Conservation (phyloP, 1,284 basidiomycete genomes). For the Sporisorium exsertum region DNA sequence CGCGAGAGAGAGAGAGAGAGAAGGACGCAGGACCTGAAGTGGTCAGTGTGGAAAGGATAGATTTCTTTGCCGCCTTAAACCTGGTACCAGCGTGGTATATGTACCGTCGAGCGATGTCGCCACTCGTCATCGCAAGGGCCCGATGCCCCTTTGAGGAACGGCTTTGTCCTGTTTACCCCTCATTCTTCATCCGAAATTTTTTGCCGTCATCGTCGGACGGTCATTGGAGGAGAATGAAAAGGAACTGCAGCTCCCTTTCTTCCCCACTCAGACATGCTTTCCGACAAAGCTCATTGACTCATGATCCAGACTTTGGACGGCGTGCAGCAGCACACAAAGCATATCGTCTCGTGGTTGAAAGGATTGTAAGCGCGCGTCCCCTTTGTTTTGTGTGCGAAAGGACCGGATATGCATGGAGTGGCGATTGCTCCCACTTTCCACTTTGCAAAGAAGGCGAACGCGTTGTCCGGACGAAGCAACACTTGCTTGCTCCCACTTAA, state of each 20-base stretch:
- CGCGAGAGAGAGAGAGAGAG: neutral
- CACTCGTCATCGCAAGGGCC: neutral
- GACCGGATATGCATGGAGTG: neutral
- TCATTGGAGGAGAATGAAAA: neutral
- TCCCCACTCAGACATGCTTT: neutral
- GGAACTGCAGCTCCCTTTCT: neutral
- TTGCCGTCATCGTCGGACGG: neutral
- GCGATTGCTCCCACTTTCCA: neutral
- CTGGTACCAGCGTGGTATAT: neutral
- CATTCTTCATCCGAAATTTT: neutral
- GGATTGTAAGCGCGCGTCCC: neutral
- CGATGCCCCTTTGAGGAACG: neutral
- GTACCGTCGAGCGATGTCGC: neutral
- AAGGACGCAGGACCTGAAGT: neutral
- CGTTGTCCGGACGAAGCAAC: neutral
- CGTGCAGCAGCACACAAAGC: neutral
- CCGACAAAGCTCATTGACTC: too few species aligned
- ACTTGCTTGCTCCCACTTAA: neutral
- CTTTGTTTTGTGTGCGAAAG: neutral
- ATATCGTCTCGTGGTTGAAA: neutral
- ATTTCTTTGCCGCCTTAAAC: neutral
- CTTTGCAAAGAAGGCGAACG: neutral
- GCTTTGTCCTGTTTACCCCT: neutral
- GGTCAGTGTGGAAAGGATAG: neutral
- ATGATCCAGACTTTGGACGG: neutral